These are phyloP conservation scores for Crepidotus variabilis DNA, from an alignment of 768 basidiomycete species.

Conservation along the genomic window DNA sequence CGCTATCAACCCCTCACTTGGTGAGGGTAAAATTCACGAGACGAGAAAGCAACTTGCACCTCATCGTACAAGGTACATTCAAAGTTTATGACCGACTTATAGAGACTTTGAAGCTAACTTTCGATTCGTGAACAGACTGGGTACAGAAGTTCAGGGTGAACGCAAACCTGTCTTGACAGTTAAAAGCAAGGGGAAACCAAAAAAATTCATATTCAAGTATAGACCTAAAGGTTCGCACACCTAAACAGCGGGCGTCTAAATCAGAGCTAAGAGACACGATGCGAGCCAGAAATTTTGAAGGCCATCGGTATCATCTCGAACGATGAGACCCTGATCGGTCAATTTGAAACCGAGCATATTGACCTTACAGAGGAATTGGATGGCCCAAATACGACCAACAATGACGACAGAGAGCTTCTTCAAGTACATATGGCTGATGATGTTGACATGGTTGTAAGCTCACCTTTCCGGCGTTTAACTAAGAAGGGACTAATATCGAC, in stretches of 20 bases:
- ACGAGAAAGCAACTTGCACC: constrained; percentile 1
- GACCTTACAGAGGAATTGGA: constrained; percentile 4
- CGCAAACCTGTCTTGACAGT: constrained; percentile 1
- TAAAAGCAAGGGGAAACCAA: background rate
- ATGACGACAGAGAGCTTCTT: background rate
- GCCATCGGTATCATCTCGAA: constrained; percentile 8
- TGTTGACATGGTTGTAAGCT: background rate
- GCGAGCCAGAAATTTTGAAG: constrained; percentile 9
- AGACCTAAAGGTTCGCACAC: constrained; percentile 12
- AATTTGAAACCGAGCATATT: constrained; percentile 1
- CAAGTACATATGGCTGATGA: background rate
- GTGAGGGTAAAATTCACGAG: constrained; percentile 5
- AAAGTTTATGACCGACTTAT: background rate
- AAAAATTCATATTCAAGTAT: constrained; percentile 15
- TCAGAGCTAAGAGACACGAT: background rate
- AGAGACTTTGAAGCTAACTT: too few relatives aligned
- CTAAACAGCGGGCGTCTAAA: background rate
- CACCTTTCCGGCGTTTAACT: background rate
- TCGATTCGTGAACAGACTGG: constrained; percentile 6
- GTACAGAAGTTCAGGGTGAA: background rate
- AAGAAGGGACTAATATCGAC: too few relatives aligned
- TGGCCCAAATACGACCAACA: background rate
- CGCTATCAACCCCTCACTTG: constrained; percentile 1
- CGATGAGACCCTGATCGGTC: background rate
- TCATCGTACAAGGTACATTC: constrained; percentile 7